A percentile compares a stretch with the other conserved stretches of the same genome.
These are phyloP conservation scores for Candida arabinofermentans DNA, from an alignment of 805 yeast species.

Conservation along the genomic window DNA sequence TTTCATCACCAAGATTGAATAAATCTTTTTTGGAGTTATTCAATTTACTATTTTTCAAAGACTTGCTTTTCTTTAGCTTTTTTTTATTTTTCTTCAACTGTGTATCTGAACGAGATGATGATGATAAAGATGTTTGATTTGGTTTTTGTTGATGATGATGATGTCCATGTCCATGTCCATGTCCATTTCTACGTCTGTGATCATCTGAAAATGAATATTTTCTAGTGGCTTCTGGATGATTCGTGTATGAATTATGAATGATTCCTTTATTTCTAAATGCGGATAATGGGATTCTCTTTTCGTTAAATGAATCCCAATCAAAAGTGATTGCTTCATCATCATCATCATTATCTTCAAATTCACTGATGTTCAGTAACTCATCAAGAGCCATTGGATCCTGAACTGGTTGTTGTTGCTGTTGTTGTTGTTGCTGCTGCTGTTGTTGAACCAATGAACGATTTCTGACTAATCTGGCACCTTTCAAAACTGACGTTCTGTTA, in stretches of 20 bases:
- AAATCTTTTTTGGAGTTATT: slow-evolving; percentile 16
- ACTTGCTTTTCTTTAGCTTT: not conserved
- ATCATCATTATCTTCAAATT: slow-evolving; percentile 65
- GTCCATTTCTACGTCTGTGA: slow-evolving; percentile 11
- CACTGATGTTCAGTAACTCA: slow-evolving; percentile 85
- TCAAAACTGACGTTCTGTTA: slow-evolving; percentile 22
- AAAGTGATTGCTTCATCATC: slow-evolving; percentile 37
- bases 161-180: no score
- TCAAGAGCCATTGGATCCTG: slow-evolving; percentile 45
- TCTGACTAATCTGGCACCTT: slow-evolving; percentile 16
- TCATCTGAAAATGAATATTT: slow-evolving; percentile 23
- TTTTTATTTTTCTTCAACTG: no score
- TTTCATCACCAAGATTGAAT: slow-evolving; percentile 21
- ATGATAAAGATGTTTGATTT: no score
- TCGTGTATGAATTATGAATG: slow-evolving; percentile 14
- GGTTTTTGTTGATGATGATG: no score
- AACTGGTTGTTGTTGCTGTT: slow-evolving; percentile 6
- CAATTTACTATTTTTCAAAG: slow-evolving; percentile 12
- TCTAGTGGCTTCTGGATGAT: slow-evolving; percentile 18
- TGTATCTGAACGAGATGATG: no score
- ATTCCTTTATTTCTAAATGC: slow-evolving; percentile 85
- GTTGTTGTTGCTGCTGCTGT: not conserved
- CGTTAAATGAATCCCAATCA: slow-evolving; percentile 25
- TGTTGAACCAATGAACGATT: no score
- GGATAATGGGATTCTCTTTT: slow-evolving; percentile 69